A percentile compares a stretch with the other conserved stretches of the same genome.
Evolutionary conservation across 352 stramenopile species (phyloP).

Genomic region (Phytophthora ramorum): DNA sequence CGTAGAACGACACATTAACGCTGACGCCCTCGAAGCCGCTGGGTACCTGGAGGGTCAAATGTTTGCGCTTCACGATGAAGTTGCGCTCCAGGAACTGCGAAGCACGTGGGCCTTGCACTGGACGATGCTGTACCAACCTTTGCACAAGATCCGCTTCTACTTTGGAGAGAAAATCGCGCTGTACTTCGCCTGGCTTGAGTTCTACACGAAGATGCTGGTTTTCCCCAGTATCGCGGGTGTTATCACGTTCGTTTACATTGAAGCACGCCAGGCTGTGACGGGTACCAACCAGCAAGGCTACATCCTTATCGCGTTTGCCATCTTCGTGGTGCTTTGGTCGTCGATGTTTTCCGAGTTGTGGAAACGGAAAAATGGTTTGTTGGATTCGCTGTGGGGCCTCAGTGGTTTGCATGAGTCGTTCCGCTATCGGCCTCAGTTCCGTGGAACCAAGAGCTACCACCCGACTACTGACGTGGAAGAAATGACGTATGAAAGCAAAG

Average conservation of each 20-base stretch:
- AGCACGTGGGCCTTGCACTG: constrained; percentile 78
- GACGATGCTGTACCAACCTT: constrained; percentile 80
- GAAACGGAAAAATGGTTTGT: constrained; percentile 88
- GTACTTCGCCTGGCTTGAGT: constrained; percentile 93
- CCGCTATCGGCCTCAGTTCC: constrained; percentile 87
- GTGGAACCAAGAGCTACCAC: constrained; percentile 78
- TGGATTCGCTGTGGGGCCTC: constrained; percentile 88
- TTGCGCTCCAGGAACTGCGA: constrained; percentile 75
- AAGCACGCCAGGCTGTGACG: constrained; percentile 47
- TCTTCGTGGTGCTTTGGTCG: constrained; percentile 90
- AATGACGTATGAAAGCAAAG: constrained; percentile 72
- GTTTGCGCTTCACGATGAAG: constrained; percentile 89
- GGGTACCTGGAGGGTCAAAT: constrained; percentile 70
- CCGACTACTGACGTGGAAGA: constrained; percentile 66
- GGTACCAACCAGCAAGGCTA: constrained; percentile 65
- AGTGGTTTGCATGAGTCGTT: constrained; percentile 77
- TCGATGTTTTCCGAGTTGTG: constrained; percentile 89
- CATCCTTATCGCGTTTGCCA: constrained; percentile 78
- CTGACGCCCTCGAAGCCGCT: constrained; percentile 63
- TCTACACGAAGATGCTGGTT: constrained; percentile 94
- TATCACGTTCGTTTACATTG: constrained; percentile 73
- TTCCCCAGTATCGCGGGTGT: constrained; percentile 81
- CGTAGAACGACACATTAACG: constrained; percentile 81
- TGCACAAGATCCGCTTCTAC: constrained; percentile 91
- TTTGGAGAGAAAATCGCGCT: constrained; percentile 92